phyloP scores from a whole-genome alignment of 352 stramenopile genomes.

The Phytopythium helicoides region DNA sequence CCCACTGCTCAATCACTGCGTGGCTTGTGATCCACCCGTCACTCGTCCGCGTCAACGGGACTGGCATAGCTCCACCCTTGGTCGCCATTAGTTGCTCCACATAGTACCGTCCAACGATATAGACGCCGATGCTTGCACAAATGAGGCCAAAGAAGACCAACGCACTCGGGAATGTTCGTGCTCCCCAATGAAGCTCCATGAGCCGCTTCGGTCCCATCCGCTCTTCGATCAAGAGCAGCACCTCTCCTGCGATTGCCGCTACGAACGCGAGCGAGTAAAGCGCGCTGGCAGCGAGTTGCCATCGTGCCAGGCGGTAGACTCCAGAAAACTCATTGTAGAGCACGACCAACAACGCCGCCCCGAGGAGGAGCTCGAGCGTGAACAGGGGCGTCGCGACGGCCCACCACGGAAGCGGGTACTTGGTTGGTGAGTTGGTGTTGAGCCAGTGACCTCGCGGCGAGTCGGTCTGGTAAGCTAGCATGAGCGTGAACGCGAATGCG shows the following conservation, averaged over 20 bases:
- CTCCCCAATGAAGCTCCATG: constrained; percentile 71
- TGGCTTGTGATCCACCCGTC: constrained; percentile 83
- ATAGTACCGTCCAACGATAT: constrained; percentile 78
- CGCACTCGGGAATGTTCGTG: constrained; percentile 67
- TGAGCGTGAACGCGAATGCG: constrained; percentile 73
- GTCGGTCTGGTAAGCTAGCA: constrained; percentile 78
- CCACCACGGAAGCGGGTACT: constrained; percentile 68
- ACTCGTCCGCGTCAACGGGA: constrained; percentile 70
- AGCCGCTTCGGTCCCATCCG: constrained; percentile 13
- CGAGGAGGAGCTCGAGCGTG: constrained; percentile 61
- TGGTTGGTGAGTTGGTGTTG: constrained; percentile 10
- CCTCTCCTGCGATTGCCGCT: constrained; percentile 50
- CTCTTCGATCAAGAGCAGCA: constrained; percentile 64
- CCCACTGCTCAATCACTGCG: constrained; percentile 78
- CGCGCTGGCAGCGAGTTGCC: constrained; percentile 70
- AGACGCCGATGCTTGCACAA: constrained; percentile 69
- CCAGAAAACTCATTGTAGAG: constrained; percentile 80
- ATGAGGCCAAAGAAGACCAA: constrained; percentile 80
- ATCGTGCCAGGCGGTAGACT: constrained; percentile 71
- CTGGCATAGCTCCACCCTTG: constrained; percentile 70
- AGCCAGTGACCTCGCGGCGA: constrained; percentile 32
- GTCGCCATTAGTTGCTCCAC: constrained; percentile 81
- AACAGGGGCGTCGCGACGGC: constrained; percentile 68
- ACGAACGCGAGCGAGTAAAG: constrained; percentile 72
- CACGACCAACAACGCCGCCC: constrained; percentile 46